Conservation (phyloP, 106 monocot genomes). For the Allium cepa region DNA sequence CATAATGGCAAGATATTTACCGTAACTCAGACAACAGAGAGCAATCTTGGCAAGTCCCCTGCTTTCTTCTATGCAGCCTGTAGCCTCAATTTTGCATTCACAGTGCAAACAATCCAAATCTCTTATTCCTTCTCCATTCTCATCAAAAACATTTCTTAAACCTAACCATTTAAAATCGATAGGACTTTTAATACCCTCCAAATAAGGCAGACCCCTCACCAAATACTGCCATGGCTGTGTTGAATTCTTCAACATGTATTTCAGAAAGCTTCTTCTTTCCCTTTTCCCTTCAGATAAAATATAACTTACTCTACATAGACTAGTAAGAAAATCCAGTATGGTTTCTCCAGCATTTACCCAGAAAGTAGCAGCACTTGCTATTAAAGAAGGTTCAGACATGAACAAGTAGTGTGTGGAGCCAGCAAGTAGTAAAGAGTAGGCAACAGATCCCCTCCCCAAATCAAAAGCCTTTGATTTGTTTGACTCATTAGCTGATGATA, state of each 20-base stretch:
- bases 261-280: conserved; percentile 9
- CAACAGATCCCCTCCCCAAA: conserved; percentile 40
- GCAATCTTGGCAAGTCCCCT: conserved; percentile 28
- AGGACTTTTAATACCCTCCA: conserved; percentile 45
- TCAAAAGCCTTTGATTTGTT: conserved; percentile 11
- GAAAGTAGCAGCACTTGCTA: conserved; percentile 35
- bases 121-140: neutral
- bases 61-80: conserved; percentile 19
- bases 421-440: conserved; percentile 62
- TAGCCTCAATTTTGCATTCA: conserved; percentile 14
- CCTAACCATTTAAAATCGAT: conserved; percentile 53
- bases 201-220: conserved; percentile 22
- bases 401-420: conserved; percentile 48
- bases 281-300: no score
- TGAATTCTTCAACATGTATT: conserved; percentile 21
- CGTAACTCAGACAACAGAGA: conserved; percentile 44
- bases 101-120: conserved; percentile 5
- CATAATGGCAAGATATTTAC: conserved; percentile 53
- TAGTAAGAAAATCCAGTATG: conserved; percentile 26
- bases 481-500: conserved; percentile 9
- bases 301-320: neutral
- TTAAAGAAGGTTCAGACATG: conserved; percentile 52
- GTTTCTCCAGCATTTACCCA: conserved; percentile 63
- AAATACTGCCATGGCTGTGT: conserved; percentile 47
- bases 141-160: neutral